Percentiles rank a stretch among this genome's conserved stretches.
Evolutionary conservation across 1,284 basidiomycete species (phyloP).

Genomic region (Ceratobasidium sp.): DNA sequence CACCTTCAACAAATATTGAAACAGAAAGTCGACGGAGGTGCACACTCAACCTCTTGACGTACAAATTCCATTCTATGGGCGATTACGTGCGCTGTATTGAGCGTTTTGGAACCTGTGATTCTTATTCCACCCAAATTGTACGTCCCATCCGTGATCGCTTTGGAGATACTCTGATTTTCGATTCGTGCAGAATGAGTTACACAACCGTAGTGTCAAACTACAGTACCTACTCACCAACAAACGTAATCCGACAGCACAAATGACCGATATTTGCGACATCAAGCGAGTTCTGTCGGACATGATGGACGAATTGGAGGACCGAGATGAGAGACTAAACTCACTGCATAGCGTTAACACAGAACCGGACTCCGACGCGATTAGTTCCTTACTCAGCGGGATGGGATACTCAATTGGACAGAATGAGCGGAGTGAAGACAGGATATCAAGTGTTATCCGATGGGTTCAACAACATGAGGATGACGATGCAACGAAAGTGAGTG

Average conservation of each 20-base stretch:
- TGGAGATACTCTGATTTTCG: background rate
- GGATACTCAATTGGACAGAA: background rate
- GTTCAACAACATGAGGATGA: background rate
- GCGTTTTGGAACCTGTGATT: conserved; percentile 55
- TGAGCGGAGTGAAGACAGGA: background rate
- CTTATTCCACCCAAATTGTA: conserved; percentile 54
- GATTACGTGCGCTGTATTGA: conserved; percentile 56
- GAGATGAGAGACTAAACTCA: too few species aligned
- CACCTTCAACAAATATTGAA: background rate
- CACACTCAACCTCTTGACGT: background rate
- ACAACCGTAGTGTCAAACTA: conserved; percentile 47
- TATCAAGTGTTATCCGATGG: background rate
- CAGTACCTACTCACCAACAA: conserved; percentile 1
- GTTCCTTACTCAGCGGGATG: background rate
- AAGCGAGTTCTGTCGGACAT: background rate
- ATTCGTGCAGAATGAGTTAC: conserved; percentile 49
- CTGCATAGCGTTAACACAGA: too few species aligned
- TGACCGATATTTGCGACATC: conserved; percentile 6
- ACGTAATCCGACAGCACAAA: background rate
- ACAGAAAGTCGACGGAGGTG: background rate
- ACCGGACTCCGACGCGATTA: too few species aligned
- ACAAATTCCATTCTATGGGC: conserved; percentile 58
- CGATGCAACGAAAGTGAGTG: background rate
- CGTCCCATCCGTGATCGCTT: conserved; percentile 44
- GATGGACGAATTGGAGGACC: background rate